A percentile compares a stretch with the other conserved stretches of the same genome.
Conservation (phyloP, 176 grass and related monocot species). For the Carex scoparia region DNA sequence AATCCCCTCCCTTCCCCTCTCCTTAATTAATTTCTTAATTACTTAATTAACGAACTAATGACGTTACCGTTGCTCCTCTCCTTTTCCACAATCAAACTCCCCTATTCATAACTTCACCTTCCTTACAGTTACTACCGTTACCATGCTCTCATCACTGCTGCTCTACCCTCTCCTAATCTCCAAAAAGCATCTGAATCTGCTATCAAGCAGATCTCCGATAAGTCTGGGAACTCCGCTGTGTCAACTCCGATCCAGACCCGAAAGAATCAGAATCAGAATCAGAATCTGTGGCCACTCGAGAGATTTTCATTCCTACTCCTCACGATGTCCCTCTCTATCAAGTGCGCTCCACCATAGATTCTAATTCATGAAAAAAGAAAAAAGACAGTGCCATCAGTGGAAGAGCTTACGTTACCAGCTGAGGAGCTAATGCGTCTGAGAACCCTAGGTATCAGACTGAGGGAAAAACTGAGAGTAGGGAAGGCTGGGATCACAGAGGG, state of each 20-base stretch:
- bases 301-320: conserved; percentile 87
- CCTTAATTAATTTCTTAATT: too few relatives aligned
- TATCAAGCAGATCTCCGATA: conserved; percentile 76
- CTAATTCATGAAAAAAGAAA: background rate
- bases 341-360: conserved; percentile 63
- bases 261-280: background rate
- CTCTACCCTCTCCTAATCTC: conserved; percentile 6
- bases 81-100: background rate
- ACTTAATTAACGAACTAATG: background rate
- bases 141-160: too few relatives aligned
- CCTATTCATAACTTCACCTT: too few relatives aligned
- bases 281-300: conserved; percentile 35
- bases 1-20: too few relatives aligned
- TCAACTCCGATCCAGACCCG: background rate
- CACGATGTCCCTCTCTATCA: conserved; percentile 44
- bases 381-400: conserved; percentile 35
- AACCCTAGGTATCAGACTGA: too few relatives aligned
- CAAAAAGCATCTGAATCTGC: conserved; percentile 56
- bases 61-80: background rate
- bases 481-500: too few relatives aligned
- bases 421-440: background rate
- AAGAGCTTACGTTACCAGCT: conserved; percentile 61
- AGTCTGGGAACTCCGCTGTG: conserved; percentile 70
- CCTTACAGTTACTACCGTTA: too few relatives aligned
- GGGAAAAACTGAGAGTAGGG: too few relatives aligned